These are phyloP conservation scores for Sphagnum magellanicum DNA, from an alignment of 228 moss, liverwort and hornwort genomes.

Conservation along the genomic window DNA sequence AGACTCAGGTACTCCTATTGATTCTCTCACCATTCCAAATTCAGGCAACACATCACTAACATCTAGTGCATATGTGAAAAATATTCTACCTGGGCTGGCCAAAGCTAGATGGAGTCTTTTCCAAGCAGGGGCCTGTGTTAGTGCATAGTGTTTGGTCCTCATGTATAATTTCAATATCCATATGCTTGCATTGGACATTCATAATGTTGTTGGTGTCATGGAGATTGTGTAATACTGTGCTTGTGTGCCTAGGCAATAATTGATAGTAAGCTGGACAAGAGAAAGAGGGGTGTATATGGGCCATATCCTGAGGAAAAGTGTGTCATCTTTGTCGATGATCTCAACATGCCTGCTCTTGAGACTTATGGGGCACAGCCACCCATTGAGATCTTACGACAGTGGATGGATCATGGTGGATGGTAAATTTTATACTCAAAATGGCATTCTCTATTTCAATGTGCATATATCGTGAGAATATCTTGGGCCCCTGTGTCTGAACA, in stretches of 20 bases:
- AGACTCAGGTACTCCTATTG: constrained; percentile 37
- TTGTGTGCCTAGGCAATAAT: constrained; percentile 41
- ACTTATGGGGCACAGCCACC: constrained; percentile 67
- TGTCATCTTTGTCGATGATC: constrained; percentile 42
- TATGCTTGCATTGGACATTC: neutral
- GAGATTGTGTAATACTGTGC: neutral
- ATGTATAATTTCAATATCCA: neutral
- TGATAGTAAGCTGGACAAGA: constrained; percentile 61
- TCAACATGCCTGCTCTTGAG: constrained; percentile 59
- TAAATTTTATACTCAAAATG: constrained; percentile 6
- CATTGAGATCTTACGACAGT: constrained; percentile 55
- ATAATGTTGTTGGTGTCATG: neutral
- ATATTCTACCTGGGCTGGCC: neutral
- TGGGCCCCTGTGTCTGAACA: neutral
- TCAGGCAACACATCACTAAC: too few relatives aligned
- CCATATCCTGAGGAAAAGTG: constrained; percentile 35
- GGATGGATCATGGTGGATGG: constrained; percentile 73
- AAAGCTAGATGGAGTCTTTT: neutral
- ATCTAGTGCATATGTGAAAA: too few relatives aligned
- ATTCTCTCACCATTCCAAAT: neutral
- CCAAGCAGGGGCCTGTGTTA: neutral
- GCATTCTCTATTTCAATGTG: neutral
- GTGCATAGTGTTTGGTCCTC: neutral
- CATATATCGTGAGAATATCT: neutral
- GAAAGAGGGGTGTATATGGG: constrained; percentile 43